Percentiles rank a stretch among this genome's conserved stretches.
Evolutionary conservation across 2,329 filamentous ascomycete genomes (phyloP).

Genomic region (Cadophora luteo-olivacea): DNA sequence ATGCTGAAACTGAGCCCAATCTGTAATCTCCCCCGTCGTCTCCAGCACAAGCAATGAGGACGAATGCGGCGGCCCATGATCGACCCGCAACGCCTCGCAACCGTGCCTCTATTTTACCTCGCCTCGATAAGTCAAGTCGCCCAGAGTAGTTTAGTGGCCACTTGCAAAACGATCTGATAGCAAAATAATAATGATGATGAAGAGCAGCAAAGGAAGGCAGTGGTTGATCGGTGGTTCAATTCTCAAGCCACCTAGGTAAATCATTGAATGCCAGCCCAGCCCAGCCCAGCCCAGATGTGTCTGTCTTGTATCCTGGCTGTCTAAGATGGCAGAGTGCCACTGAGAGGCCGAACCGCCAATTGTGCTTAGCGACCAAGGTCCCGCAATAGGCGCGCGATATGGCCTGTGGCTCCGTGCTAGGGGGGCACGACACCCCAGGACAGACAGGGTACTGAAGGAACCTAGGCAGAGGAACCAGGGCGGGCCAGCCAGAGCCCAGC

Average conservation of each 20-base stretch:
- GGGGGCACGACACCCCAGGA: slow-evolving; percentile 20
- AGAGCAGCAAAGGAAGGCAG: background rate
- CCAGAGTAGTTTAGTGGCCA: slow-evolving; percentile 6
- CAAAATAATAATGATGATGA: background rate
- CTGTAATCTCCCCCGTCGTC: slow-evolving; percentile 13
- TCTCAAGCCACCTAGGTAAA: background rate
- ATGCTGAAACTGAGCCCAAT: slow-evolving; percentile 15
- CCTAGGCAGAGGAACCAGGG: background rate
- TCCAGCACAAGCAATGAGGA: slow-evolving; percentile 17
- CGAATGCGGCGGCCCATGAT: slow-evolving; percentile 14
- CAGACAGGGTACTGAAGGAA: background rate
- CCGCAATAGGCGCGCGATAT: slow-evolving; percentile 44
- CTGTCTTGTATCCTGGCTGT: background rate
- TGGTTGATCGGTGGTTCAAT: background rate
- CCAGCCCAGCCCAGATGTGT: background rate
- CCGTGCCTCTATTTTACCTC: slow-evolving; percentile 3
- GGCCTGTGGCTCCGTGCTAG: slow-evolving; percentile 24
- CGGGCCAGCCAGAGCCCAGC: background rate
- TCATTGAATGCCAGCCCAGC: background rate
- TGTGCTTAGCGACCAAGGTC: slow-evolving; percentile 38
- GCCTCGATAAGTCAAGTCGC: slow-evolving; percentile 5
- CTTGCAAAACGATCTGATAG: background rate
- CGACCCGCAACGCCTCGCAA: slow-evolving; percentile 18
- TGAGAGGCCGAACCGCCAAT: slow-evolving; percentile 29
- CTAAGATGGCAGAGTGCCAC: background rate